phyloP scores from a whole-genome alignment of 1,284 basidiomycete species.

The Inonotus hispidus region DNA sequence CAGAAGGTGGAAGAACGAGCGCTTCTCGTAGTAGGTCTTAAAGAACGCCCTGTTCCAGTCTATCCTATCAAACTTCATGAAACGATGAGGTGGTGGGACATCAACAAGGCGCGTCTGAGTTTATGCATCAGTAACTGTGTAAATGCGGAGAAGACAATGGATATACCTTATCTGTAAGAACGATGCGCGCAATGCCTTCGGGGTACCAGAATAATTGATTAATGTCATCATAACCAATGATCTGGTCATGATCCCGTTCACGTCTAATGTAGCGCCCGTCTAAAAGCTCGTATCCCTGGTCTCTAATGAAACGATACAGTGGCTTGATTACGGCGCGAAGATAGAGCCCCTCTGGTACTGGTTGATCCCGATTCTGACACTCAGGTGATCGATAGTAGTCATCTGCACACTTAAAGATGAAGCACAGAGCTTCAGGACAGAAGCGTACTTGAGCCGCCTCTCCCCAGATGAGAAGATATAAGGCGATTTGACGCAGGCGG shows the following conservation, averaged over 20 bases:
- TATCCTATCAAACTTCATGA: constrained; percentile 92
- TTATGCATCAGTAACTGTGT: not conserved
- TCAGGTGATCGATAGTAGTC: constrained; percentile 99
- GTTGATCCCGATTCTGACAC: constrained; percentile 90
- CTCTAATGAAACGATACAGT: constrained; percentile 94
- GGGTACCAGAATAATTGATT: constrained; percentile 99
- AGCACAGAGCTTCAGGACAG: constrained; percentile 94
- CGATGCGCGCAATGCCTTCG: constrained; percentile 93
- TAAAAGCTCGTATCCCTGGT: constrained; percentile 96
- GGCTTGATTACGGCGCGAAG: constrained; percentile 90
- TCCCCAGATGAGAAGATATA: constrained; percentile 96
- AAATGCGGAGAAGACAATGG: not conserved
- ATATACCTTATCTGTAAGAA: constrained; percentile 79
- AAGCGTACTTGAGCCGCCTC: constrained; percentile 99
- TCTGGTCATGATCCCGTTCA: constrained; percentile 90
- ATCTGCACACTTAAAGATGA: constrained; percentile 99
- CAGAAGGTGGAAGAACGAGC: constrained; percentile 88
- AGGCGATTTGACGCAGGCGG: constrained; percentile 91
- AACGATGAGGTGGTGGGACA: constrained; percentile 81
- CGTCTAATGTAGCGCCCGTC: constrained; percentile 94
- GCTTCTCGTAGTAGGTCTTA: constrained; percentile 96
- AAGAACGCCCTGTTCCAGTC: constrained; percentile 94
- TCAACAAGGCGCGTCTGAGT: constrained; percentile 82
- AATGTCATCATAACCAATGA: constrained; percentile 99
- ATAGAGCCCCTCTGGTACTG: constrained; percentile 94